Base-by-base conservation (phyloP, 1,284 basidiomycete genomes). In the Heterobasidion irregulare region DNA sequence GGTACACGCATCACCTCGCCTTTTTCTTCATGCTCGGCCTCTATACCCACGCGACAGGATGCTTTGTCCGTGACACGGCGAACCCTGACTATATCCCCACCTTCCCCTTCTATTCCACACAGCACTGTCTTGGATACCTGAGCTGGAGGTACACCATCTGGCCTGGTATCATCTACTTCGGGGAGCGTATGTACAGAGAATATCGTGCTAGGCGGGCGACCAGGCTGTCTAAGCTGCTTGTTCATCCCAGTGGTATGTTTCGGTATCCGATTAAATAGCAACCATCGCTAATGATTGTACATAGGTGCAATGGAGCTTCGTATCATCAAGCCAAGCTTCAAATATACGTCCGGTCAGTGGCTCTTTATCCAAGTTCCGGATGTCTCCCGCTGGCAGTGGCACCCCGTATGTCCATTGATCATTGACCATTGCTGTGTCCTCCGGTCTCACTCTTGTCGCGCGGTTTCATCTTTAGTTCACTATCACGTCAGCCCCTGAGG, bases 21-120 rank as follows among this genome's bases (percentile, higher is more conserved):
- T 91, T 92, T 77, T 92, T 94, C 76, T 93, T 92, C 75, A 89
- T 92, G 85, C 77, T 94, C 58, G 87, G 82, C 33, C 78, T 94
- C 52, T 94, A 89, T 71, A 79, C 89, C 8, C 92, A 95, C 68
- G 92, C 93, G 4, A 91, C 88, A 54, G 93, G 92, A 15, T 95
- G 92, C 70, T 95, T 95, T 71, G 93, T 95, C 53, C 90, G 93
- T 56, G 90, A 94, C 64, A 77, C 80, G 5, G 73, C 75, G 12
- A 68, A 84, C 19, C 89, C 90, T 9, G 88, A 84, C 58, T 84
- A 80, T 65, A 83, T 73, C 56, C 3, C 66, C 1, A 68, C 72
- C 1, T 93, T 93, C 78, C 91, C 91, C 0, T 94, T 92, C 78
- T 93, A 93, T 72, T 78, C 78, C 19, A 84, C 88, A 0, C 69